Evolutionary conservation across 805 yeast species (phyloP), one percentile per base, ranked within the genome.

Genomic region (Teunomyces gatunensis): DNA sequence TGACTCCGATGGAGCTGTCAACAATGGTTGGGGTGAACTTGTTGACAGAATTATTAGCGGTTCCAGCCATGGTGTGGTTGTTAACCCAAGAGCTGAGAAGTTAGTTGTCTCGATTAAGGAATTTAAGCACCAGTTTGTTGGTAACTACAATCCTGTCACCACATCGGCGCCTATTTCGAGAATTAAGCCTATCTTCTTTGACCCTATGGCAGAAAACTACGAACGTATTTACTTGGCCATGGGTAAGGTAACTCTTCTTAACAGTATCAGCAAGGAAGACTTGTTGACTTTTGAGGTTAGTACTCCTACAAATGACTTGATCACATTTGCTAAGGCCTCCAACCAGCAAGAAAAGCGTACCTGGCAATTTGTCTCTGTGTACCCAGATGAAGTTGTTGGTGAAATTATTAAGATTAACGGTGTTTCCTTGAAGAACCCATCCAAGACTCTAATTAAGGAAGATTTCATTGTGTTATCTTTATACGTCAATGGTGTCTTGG

Each of bases 21-120:
- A 83, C 60, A 77, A 80, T 50, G 97, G 97, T 43, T 89, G 96
- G 96, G 97, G 96, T 68, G 91, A 85, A 52, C 68, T 87, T 44
- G 79, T 86, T 18, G 89, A 88, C 57, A 73, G 95, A 57, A 86
- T 89, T 50, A 84, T 89, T 53, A 63, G 79, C 12, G 94, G 95
- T 21, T 80, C 91, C 0, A 79, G 75, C 48, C 79, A 78, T 46
- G 96, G 96, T 53, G 80, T 88, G 46, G 92, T 91, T 3, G 78
- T 87, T 25, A 87, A 88, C 51, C 90, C 92, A 23, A 76, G 95
- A 63, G 89, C 94, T 3, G 91, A 85, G 56, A 76, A 74, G 48
- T 70, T 89, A 53, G 75, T 80, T 29, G 77, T 87, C 7, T 76
- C 91, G 1, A 79, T 89, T 40, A 88, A 87, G 63, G 96, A 88